Evolutionary conservation across 2,329 filamentous ascomycete species (phyloP), one percentile per base, ranked within the genome.

Genomic region (Sporothrix sp.): DNA sequence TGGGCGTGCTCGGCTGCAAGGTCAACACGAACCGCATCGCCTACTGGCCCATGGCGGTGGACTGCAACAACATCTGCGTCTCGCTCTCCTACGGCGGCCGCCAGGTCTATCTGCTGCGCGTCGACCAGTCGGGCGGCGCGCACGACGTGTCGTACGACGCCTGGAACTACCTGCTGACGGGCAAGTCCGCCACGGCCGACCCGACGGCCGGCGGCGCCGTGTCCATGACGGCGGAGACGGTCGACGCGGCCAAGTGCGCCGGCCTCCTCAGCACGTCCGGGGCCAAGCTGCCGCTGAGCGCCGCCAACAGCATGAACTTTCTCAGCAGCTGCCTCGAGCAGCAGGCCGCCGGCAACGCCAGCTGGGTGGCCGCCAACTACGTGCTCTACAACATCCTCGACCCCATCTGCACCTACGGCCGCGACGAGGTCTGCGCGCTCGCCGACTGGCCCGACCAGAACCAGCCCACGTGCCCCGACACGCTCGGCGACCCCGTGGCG

Each of bases 121-220:
- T 81, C 55, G 78, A 81, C 66, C 63, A 67, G 47, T 80, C 76
- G 0, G 68, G 66, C 36, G 76, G 76, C 44, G 77, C 76, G 47
- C 62, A 77, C 62, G 78, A 81, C 63, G 72, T 81, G 65, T 61
- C 59, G 56, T 81, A 81, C 66, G 77, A 81, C 56, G 76, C 77
- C 46, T 81, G 75, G 75, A 79, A 78, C 68, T 74, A 74, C 59
- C 74, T 81, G 36, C 63, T 63, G 58, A 74, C 69, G 30, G 76
- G 76, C 56, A 58, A 69, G 54, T 66, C 68, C 11, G 78, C 76
- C 36, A 66, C 63, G 7, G 61, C 67, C 13, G 60, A 67, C 45
- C 75, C 76, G 13, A 64, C 68, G 3, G 52, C 61, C 30, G 76
- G 76, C 52, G 77, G 77, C 40, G 71, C 71, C 45, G 64, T 76